These are phyloP conservation scores for Suhomyces panamericanus DNA, from an alignment of 1,139 yeast species.

Conservation along the genomic window DNA sequence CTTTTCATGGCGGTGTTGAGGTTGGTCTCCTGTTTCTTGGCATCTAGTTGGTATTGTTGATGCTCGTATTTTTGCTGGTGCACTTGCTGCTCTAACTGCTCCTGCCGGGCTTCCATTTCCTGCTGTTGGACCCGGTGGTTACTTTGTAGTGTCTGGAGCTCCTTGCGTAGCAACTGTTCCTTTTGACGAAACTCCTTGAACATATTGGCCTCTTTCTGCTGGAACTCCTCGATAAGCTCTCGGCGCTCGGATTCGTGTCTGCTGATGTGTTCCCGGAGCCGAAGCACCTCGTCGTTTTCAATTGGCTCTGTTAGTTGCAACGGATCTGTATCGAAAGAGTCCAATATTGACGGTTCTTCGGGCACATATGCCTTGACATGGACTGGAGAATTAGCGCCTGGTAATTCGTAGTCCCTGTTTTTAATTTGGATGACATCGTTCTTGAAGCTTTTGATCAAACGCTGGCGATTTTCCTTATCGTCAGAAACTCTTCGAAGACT, in stretches of 20 bases:
- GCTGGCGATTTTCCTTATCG: slow-evolving; percentile 14
- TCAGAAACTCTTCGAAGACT: background rate
- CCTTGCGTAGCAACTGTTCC: slow-evolving; percentile 4
- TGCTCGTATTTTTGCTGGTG: background rate
- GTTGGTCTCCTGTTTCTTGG: slow-evolving; percentile 1
- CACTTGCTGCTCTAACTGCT: background rate
- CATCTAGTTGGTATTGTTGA: background rate
- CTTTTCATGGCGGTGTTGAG: slow-evolving; percentile 9
- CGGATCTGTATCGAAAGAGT: slow-evolving; percentile 5
- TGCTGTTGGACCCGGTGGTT: background rate
- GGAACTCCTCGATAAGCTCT: slow-evolving; percentile 18
- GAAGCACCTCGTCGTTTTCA: background rate
- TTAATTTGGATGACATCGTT: slow-evolving; percentile 18
- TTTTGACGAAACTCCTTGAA: slow-evolving; percentile 8
- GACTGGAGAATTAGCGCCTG: slow-evolving; percentile 2
- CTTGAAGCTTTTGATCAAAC: slow-evolving; percentile 11
- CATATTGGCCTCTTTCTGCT: slow-evolving; percentile 14
- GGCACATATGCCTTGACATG: slow-evolving; percentile 2
- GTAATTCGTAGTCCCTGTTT: slow-evolving; percentile 15
- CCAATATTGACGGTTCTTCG: background rate
- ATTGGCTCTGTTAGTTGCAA: background rate
- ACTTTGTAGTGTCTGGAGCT: background rate
- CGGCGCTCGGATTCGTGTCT: slow-evolving; percentile 12
- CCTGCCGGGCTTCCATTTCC: background rate
- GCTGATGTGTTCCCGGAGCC: slow-evolving; percentile 10